These are phyloP conservation scores for Vaccinium darrowii DNA, from an alignment of 148 eudicot genomes.

Conservation along the genomic window DNA sequence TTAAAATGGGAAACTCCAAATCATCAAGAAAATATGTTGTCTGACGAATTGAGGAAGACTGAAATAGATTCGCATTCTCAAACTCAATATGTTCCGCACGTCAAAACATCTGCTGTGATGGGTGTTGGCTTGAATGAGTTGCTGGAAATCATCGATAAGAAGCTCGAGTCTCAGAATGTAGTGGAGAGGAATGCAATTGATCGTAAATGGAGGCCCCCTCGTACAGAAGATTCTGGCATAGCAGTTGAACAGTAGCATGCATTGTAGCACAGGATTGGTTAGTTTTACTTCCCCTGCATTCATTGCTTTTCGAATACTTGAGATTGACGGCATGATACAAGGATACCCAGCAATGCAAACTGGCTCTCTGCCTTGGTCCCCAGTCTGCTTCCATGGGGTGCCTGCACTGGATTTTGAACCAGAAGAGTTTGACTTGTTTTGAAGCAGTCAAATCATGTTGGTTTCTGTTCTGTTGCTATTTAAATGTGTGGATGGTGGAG, in stretches of 20 bases:
- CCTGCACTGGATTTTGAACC: neutral
- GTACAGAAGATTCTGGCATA: constrained; percentile 35
- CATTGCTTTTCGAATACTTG: neutral
- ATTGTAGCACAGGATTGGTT: neutral
- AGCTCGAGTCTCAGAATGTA: constrained; percentile 39
- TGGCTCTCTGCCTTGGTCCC: constrained; percentile 2
- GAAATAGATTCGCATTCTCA: constrained; percentile 8
- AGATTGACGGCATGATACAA: neutral
- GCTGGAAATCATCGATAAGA: constrained; percentile 76
- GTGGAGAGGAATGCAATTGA: constrained; percentile 43
- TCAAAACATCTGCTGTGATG: constrained; percentile 34
- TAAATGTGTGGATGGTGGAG: neutral
- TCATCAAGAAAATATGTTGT: constrained; percentile 20
- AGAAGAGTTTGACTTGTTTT: neutral
- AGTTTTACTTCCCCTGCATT: neutral
- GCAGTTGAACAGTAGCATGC: constrained; percentile 42
- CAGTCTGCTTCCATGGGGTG: neutral
- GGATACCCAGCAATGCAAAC: neutral
- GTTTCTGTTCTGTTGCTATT: neutral
- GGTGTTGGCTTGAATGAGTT: constrained; percentile 85
- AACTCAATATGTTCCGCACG: constrained; percentile 32
- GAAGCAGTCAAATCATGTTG: neutral
- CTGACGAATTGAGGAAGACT: constrained; percentile 14
- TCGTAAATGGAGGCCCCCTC: constrained; percentile 85
- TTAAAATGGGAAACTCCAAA: constrained; percentile 32